Conservation (phyloP, 768 basidiomycete species). For the Trametes punicea region DNA sequence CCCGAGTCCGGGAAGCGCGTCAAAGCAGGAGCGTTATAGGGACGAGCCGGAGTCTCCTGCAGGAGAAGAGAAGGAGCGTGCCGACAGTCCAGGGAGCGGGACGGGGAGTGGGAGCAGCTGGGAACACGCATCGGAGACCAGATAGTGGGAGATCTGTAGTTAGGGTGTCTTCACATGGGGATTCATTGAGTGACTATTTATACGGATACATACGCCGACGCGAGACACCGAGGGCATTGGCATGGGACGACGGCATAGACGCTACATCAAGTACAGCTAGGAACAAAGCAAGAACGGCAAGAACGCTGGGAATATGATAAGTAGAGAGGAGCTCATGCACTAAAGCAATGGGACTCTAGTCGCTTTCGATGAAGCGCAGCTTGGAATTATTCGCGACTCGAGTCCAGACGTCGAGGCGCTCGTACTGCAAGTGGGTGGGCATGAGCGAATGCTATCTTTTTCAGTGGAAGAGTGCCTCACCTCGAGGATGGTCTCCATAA, state of each 20-base stretch:
- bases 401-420: conserved; percentile 75
- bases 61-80: conserved; percentile 17
- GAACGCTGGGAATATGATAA: conserved; percentile 16
- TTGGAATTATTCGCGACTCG: conserved; percentile 83
- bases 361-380: conserved; percentile 56
- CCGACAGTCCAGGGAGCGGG: conserved; percentile 39
- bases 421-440: conserved; percentile 57
- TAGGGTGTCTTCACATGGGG: conserved; percentile 1
- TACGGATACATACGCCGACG: neutral
- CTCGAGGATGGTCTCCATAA: conserved; percentile 80
- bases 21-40: conserved; percentile 35
- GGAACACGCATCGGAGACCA: conserved; percentile 60
- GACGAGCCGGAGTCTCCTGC: conserved; percentile 49
- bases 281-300: conserved; percentile 13
- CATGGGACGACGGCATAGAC: no score
- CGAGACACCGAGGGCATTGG: no score
- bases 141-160: conserved; percentile 15
- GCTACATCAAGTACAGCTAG: conserved; percentile 25
- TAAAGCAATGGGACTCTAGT: neutral
- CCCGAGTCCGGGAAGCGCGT: conserved; percentile 27
- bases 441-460: conserved; percentile 12
- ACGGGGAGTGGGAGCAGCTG: conserved; percentile 64
- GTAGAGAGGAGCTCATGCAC: neutral
- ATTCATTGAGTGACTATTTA: conserved; percentile 4
- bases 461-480: conserved; percentile 41